These are phyloP conservation scores for Lodderomyces jiufengensis DNA, from an alignment of 1,139 yeast species.

Conservation along the genomic window DNA sequence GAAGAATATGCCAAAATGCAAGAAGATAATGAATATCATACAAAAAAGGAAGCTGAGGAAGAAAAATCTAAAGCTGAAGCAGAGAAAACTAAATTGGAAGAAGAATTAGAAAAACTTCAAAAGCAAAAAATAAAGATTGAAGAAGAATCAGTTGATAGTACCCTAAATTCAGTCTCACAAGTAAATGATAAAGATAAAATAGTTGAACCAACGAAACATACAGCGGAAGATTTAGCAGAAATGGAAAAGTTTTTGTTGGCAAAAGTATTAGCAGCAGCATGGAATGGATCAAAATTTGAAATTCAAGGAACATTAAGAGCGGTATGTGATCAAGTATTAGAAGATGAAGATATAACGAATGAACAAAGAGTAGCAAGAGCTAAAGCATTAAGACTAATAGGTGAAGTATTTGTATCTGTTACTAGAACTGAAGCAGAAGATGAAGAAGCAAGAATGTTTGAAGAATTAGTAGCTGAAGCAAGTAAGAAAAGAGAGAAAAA, in stretches of 20 bases:
- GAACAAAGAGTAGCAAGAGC: conserved; percentile 71
- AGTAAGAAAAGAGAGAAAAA: conserved; percentile 71
- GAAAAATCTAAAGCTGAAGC: conserved; percentile 20
- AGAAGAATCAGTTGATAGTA: conserved; percentile 9
- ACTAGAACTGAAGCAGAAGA: conserved; percentile 80
- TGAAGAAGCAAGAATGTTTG: conserved; percentile 88
- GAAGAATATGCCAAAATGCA: conserved; percentile 75
- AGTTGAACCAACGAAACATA: conserved; percentile 49
- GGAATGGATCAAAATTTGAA: conserved; percentile 92
- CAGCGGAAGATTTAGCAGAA: conserved; percentile 78
- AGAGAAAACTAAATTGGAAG: conserved; percentile 19
- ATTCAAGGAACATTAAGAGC: conserved; percentile 83
- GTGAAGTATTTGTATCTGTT: conserved; percentile 63
- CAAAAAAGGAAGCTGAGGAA: conserved; percentile 37
- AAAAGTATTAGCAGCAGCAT: conserved; percentile 89
- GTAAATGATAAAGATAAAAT: conserved; percentile 15
- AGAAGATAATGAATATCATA: conserved; percentile 53
- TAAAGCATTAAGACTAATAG: conserved; percentile 69
- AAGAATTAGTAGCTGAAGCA: conserved; percentile 89
- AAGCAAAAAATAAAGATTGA: conserved; percentile 12
- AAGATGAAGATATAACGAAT: conserved; percentile 54
- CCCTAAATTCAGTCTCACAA: conserved; percentile 2
- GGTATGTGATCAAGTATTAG: conserved; percentile 78
- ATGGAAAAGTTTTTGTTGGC: conserved; percentile 86
- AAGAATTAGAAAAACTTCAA: conserved; percentile 20